Percentiles rank a stretch among this genome's conserved stretches.
Conservation (phyloP, 495 filamentous ascomycete species). For the Margaritispora aquatica region DNA sequence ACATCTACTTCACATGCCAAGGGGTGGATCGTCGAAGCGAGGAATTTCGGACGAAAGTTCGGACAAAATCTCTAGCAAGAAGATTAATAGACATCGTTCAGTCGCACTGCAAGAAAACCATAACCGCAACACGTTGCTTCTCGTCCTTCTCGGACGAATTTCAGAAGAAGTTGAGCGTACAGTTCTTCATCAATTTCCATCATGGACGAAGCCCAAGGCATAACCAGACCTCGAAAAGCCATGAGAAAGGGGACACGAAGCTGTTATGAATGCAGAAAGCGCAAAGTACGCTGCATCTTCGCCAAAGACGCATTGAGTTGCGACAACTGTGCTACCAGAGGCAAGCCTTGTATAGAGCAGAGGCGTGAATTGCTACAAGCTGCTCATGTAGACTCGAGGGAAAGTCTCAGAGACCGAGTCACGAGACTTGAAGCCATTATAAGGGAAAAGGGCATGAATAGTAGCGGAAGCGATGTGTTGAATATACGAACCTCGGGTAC, state of each 20-base stretch:
- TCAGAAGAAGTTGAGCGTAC: too few species aligned
- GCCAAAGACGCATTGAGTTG: background rate
- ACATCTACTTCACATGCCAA: too few species aligned
- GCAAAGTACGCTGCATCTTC: constrained; percentile 44
- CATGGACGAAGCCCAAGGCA: background rate
- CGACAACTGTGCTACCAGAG: background rate
- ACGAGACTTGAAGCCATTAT: constrained; percentile 4
- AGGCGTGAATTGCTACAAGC: background rate
- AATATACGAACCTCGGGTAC: background rate
- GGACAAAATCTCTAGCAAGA: background rate
- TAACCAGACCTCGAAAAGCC: constrained; percentile 14
- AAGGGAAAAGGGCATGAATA: background rate
- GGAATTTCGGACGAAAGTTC: background rate
- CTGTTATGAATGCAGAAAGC: constrained; percentile 47
- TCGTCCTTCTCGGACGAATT: background rate
- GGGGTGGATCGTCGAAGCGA: too few species aligned
- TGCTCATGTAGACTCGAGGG: background rate
- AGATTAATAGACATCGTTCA: background rate
- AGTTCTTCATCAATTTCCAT: too few species aligned
- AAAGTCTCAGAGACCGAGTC: constrained; percentile 1
- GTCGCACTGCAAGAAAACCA: background rate
- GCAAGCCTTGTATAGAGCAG: constrained; percentile 1
- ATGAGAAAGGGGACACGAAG: constrained; percentile 44
- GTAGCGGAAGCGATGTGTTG: background rate
- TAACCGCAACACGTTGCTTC: background rate